Percentiles rank a stretch among this genome's conserved stretches.
phyloP scores from a whole-genome alignment of 257 asterid species.

The Salvia rosmarinus region DNA sequence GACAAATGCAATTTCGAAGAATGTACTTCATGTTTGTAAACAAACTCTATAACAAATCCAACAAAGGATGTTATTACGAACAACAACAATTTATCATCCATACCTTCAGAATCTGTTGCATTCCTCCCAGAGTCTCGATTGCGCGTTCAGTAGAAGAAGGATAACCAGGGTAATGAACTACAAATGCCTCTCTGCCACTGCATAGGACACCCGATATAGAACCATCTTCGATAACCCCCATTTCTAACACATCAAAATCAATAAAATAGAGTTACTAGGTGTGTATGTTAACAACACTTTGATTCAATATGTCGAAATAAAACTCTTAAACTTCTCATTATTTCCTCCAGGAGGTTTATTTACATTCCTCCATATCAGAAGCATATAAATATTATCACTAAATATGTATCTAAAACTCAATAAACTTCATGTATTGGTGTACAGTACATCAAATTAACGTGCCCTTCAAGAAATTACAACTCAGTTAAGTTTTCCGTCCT shows the following conservation, averaged over 20 bases:
- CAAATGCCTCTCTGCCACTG: slow-evolving; percentile 50
- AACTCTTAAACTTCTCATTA: neutral
- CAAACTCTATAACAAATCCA: neutral
- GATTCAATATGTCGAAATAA: neutral
- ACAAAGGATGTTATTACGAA: neutral
- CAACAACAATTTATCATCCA: neutral
- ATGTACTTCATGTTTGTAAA: neutral
- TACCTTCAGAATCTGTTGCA: slow-evolving; percentile 71
- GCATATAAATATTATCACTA: neutral
- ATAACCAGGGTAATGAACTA: slow-evolving; percentile 87
- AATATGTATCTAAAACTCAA: neutral
- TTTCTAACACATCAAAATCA: slow-evolving; percentile 31
- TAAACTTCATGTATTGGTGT: no score
- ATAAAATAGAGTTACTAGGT: neutral
- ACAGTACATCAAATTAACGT: neutral
- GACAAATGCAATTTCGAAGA: neutral
- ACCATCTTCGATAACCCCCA: slow-evolving; percentile 78
- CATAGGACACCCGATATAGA: slow-evolving; percentile 73
- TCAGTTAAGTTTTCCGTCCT: no score
- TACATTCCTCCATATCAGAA: neutral
- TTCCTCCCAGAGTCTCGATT: slow-evolving; percentile 84
- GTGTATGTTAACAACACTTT: neutral
- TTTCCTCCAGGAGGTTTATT: neutral
- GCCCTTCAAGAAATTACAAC: no score
- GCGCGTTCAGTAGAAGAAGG: slow-evolving; percentile 86